phyloP scores from a whole-genome alignment of 2,329 filamentous ascomycete species.

The Pseudocercospora eumusae region DNA sequence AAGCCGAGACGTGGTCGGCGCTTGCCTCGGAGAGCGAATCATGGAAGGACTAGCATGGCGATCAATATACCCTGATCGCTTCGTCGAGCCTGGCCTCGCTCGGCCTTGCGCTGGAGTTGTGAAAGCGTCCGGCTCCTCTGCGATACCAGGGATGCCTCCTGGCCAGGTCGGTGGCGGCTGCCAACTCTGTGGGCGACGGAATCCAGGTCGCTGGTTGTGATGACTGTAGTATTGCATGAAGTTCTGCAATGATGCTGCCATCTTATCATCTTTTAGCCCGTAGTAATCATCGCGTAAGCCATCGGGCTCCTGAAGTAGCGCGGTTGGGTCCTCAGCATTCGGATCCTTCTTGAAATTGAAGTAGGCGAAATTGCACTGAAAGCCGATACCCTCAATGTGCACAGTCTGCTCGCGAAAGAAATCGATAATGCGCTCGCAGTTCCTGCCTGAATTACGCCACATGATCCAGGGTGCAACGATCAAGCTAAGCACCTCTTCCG shows the following conservation, averaged over 20 bases:
- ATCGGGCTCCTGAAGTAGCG: slow-evolving; percentile 41
- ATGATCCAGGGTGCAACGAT: slow-evolving; percentile 88
- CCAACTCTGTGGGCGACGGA: slow-evolving; percentile 31
- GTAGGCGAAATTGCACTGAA: slow-evolving; percentile 95
- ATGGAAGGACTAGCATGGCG: slow-evolving; percentile 18
- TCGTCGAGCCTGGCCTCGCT: slow-evolving; percentile 9
- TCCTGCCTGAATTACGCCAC: slow-evolving; percentile 80
- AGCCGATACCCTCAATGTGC: slow-evolving; percentile 92
- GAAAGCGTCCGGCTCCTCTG: slow-evolving; percentile 27
- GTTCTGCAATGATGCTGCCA: slow-evolving; percentile 94
- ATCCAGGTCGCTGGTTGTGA: slow-evolving; percentile 35
- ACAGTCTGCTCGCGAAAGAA: slow-evolving; percentile 98
- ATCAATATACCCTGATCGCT: slow-evolving; percentile 14
- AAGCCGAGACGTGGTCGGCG: slow-evolving; percentile 2
- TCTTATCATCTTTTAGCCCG: slow-evolving; percentile 92
- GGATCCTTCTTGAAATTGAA: slow-evolving; percentile 91
- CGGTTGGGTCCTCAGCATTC: slow-evolving; percentile 47
- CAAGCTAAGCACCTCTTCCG: slow-evolving; percentile 60
- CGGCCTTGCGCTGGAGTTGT: slow-evolving; percentile 3
- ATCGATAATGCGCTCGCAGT: slow-evolving; percentile 89
- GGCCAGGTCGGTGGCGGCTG: slow-evolving; percentile 40
- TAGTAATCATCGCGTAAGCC: slow-evolving; percentile 87
- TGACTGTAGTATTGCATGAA: slow-evolving; percentile 83
- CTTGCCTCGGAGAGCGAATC: slow-evolving; percentile 24
- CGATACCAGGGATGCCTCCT: slow-evolving; percentile 31